Evolutionary conservation across 2,329 filamentous ascomycete genomes (phyloP), one percentile per base, ranked within the genome.

Genomic region (Pochonia chlamydosporia): DNA sequence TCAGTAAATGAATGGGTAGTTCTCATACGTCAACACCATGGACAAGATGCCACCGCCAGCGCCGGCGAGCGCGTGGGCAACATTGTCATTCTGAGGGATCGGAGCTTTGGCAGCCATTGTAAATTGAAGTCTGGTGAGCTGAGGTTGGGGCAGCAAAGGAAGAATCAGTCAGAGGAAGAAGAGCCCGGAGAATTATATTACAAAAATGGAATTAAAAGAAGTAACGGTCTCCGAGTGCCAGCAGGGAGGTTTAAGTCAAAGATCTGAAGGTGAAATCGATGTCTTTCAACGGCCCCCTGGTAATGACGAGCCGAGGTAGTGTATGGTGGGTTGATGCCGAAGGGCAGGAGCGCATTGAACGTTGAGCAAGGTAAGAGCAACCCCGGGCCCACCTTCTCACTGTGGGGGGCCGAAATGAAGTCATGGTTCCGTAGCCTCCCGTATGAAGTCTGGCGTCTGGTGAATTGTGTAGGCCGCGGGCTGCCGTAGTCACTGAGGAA

Each of bases 31-130:
- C 68, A 99, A 72, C 58, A 91, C 81, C 89, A 97, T 99, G 57
- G 93, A 96, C 49, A 97, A 73, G 49, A 99, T 85, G 50, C 93
- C 93, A 56, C 93, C 93, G 57, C 93, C 93, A 43, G 91, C 89
- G 56, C 92, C 92, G 48, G 91, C 89, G 49, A 97, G 81, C 51
- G 92, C 92, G 72, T 97, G 92, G 48, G 92, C 90, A 63, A 97
- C 89, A 75, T 96, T 96, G 76, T 97, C 92, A 64, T 91, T 93
- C 62, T 95, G 89, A 52, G 91, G 89, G 40, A 85, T 72, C 40
- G 82, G 79, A 40, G 83, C 74, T 57, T 85, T 85, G 44, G 76
- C 65, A 51, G 68, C 61, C 63, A 66, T 64, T 43, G 33, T 51
- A 39, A 21, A 13, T 28, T 28, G 26, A 47, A 28, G 7, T 28